Conservation (phyloP, 2,329 filamentous ascomycete species). For the Myrmaecium sp. region DNA sequence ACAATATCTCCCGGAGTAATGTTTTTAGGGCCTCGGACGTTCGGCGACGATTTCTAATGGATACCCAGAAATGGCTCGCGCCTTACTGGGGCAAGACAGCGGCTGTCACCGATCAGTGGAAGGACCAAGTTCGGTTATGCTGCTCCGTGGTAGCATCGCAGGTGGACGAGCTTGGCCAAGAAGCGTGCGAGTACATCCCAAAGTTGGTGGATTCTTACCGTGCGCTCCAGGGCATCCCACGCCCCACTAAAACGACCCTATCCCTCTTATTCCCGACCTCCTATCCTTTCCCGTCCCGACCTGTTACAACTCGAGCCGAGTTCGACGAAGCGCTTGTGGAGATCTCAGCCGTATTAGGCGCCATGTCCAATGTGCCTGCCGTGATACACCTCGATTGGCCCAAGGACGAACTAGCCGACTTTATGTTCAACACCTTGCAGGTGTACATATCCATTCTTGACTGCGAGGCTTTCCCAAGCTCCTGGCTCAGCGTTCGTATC, state of each 20-base stretch:
- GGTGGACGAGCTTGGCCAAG: slow-evolving; percentile 57
- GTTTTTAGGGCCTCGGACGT: slow-evolving; percentile 70
- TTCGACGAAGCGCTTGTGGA: slow-evolving; percentile 85
- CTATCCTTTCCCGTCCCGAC: slow-evolving; percentile 72
- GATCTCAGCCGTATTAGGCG: slow-evolving; percentile 71
- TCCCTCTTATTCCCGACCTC: slow-evolving; percentile 79
- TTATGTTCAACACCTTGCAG: slow-evolving; percentile 63
- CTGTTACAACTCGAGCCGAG: slow-evolving; percentile 39
- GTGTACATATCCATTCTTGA: slow-evolving; percentile 79
- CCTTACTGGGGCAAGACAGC: slow-evolving; percentile 77
- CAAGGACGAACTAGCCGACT: slow-evolving; percentile 55
- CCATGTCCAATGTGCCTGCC: slow-evolving; percentile 55
- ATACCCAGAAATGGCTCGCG: slow-evolving; percentile 77
- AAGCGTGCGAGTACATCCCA: slow-evolving; percentile 76
- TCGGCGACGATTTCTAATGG: slow-evolving; percentile 54
- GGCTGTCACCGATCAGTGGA: slow-evolving; percentile 68
- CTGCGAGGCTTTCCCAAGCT: slow-evolving; percentile 74
- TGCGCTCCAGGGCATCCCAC: slow-evolving; percentile 51
- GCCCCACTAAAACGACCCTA: slow-evolving; percentile 41
- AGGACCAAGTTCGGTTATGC: slow-evolving; percentile 81
- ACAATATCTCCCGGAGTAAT: slow-evolving; percentile 72
- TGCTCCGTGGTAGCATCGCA: slow-evolving; percentile 85
- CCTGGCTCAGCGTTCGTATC: slow-evolving; percentile 86
- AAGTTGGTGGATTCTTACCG: slow-evolving; percentile 84
- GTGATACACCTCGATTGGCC: slow-evolving; percentile 61